Base-by-base conservation (phyloP, 73 alveolate genomes). In the Symbiodinium natans region DNA sequence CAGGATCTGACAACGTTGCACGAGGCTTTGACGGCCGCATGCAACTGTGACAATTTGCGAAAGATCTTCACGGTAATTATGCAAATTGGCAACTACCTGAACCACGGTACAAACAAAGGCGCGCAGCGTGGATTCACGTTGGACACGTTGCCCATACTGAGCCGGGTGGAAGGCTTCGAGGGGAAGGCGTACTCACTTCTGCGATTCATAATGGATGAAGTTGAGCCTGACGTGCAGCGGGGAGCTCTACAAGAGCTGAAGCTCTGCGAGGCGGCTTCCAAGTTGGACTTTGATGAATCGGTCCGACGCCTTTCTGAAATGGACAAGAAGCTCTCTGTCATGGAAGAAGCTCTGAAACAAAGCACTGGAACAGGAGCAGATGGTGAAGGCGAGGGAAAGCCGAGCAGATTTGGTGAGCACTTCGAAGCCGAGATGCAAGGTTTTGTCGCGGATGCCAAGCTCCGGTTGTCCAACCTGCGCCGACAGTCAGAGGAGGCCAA, bases 61-160 rank as follows among this genome's bases (percentile, higher is more conserved):
- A 74, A 71, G 80, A 74, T 92, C 29, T 92, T 92, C 34, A 82
- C 88, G 8, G 56, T 92, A 34, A 59, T 92, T 39, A 75, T 92
- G 92, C 98, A 92, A 41, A 75, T 92, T 48, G 98, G 98, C 56
- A 92, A 92, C 59, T 92, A 92, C 90, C 83, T 92, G 92, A 92
- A 92, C 83, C 82, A 74, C 34, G 98, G 98, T 40, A 92, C 98
- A 21, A 75, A 71, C 92, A 92, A 92, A 34, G 98, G 98, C 8
- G 80, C 83, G 41, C 98, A 92, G 40, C 98, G 98, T 6, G 98
- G 98, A 15, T 92, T 92, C 41, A 74, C 98, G 42, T 19, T 92
- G 82, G 98, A 92, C 83, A 92, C 98, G 2, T 41, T 92, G 40
- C 98, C 98, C 1, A 31, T 92, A 41, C 98, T 92, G 63, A 92